Conservation (phyloP, 257 asterid genomes). For the Fraxinus quadrangulata region DNA sequence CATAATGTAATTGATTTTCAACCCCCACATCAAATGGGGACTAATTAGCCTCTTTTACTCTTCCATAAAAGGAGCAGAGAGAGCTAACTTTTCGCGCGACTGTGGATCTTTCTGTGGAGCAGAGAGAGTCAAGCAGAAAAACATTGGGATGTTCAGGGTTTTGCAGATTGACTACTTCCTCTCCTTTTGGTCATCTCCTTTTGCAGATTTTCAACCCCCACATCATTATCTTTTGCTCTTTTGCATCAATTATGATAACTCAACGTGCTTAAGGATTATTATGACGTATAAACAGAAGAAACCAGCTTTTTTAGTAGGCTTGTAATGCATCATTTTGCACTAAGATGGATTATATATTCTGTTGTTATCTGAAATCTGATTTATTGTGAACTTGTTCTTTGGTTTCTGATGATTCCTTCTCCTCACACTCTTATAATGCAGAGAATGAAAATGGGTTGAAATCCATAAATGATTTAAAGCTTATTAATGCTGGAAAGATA, state of each 20-base stretch:
- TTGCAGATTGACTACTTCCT: not conserved
- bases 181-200: not conserved
- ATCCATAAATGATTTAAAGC: conserved; percentile 72
- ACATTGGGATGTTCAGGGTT: not conserved
- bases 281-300: not conserved
- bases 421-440: conserved; percentile 30
- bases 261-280: not conserved
- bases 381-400: conserved; percentile 1
- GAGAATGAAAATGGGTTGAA: conserved; percentile 78
- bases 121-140: not conserved
- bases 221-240: too few relatives aligned
- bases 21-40: not conserved
- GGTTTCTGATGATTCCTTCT: not conserved
- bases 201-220: too few relatives aligned
- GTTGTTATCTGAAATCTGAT: not conserved
- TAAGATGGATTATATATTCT: not conserved
- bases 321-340: not conserved
- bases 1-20: not conserved
- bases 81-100: too few relatives aligned
- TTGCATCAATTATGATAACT: not conserved
- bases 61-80: not conserved
- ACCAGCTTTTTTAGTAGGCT: not conserved
- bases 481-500: conserved; percentile 79
- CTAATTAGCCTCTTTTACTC: not conserved
- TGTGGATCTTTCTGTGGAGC: not conserved